These are phyloP conservation scores for Plectranthus barbatus DNA, from an alignment of 257 asterid species.

Conservation along the genomic window DNA sequence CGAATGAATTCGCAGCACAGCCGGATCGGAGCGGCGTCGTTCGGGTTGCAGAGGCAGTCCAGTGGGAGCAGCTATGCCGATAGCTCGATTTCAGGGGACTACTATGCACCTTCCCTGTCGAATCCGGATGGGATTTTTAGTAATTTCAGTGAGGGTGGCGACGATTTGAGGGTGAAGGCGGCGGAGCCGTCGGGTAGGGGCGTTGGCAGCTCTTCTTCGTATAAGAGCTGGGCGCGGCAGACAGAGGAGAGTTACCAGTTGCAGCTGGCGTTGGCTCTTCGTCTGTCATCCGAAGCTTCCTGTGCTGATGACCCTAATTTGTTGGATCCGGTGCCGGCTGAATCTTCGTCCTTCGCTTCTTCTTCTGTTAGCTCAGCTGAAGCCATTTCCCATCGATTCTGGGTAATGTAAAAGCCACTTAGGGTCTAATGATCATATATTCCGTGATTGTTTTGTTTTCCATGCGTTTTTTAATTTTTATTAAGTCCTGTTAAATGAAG, in stretches of 20 bases:
- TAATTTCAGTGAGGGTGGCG: too few species aligned
- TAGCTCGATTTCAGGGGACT: too few species aligned
- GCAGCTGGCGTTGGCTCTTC: conserved; percentile 79
- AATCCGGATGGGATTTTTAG: too few species aligned
- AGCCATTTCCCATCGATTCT: conserved; percentile 77
- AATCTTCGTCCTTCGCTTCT: conserved; percentile 27
- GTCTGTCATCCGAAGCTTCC: conserved; percentile 71
- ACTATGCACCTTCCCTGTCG: too few species aligned
- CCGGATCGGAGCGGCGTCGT: too few species aligned
- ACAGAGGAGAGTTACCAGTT: conserved; percentile 87
- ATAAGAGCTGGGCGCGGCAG: conserved; percentile 20
- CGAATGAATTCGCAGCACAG: too few species aligned
- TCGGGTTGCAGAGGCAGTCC: too few species aligned
- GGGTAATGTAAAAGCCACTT: conserved; percentile 41
- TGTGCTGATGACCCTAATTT: conserved; percentile 73
- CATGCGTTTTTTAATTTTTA: not conserved
- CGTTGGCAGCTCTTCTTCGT: too few species aligned
- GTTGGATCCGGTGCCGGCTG: conserved; percentile 55
- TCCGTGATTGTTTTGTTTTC: not conserved
- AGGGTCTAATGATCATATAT: not conserved
- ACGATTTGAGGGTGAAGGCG: too few species aligned
- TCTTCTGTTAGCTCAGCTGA: conserved; percentile 37
- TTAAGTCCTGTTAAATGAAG: not conserved
- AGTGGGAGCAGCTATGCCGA: too few species aligned
- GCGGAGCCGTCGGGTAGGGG: too few species aligned